phyloP scores from a whole-genome alignment of 73 alveolate species.

The Tetrahymena borealis region DNA sequence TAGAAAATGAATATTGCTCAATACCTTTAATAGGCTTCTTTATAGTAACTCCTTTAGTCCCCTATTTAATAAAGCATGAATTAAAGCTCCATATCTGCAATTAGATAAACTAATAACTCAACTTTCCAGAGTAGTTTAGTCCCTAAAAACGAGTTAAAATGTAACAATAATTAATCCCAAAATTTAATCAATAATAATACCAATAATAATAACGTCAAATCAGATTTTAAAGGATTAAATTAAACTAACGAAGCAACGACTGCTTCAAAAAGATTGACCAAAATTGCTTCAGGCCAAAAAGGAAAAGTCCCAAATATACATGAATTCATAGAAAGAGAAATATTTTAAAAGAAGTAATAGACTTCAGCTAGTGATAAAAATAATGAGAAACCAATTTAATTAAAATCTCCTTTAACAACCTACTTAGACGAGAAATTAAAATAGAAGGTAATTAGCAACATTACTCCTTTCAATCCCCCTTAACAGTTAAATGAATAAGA shows the following conservation, averaged over 20 bases:
- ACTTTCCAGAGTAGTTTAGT: too few relatives aligned
- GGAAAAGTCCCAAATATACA: too few relatives aligned
- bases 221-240: too few relatives aligned
- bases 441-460: not conserved
- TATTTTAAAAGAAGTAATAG: not conserved
- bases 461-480: not conserved
- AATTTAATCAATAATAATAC: too few relatives aligned
- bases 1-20: not conserved
- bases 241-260: too few relatives aligned
- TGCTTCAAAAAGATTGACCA: too few relatives aligned
- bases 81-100: not conserved
- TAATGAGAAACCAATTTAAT: not conserved
- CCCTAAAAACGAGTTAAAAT: too few relatives aligned
- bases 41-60: not conserved
- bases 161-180: too few relatives aligned
- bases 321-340: too few relatives aligned
- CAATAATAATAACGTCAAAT: too few relatives aligned
- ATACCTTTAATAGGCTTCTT: not conserved
- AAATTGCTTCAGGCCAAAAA: too few relatives aligned
- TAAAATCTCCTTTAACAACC: not conserved
- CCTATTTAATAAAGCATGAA: not conserved
- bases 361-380: not conserved
- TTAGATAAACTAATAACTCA: not conserved
- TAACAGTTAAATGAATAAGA: not conserved
- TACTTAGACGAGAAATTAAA: not conserved